Conservation (phyloP, 2,329 filamentous ascomycete species). For the Shiraia bambusicola region DNA sequence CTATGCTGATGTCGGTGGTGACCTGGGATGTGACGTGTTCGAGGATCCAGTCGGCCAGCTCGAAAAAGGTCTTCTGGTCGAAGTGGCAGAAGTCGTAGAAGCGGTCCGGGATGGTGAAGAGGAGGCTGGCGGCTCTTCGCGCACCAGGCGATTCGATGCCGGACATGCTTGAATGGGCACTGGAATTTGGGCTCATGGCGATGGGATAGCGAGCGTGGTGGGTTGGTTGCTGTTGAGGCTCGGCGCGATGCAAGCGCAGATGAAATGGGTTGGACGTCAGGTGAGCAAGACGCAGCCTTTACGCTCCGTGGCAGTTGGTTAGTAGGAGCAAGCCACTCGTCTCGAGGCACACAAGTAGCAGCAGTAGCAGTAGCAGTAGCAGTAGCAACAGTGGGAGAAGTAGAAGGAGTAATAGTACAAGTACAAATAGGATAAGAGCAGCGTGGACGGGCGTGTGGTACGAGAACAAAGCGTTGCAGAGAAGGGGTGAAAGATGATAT, state of each 20-base stretch:
- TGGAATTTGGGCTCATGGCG: constrained; percentile 3
- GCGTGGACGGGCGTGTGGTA: too few relatives aligned
- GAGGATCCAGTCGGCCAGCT: constrained; percentile 42
- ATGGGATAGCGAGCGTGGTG: constrained; percentile 2
- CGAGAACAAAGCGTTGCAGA: neutral
- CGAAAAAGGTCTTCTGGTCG: constrained; percentile 42
- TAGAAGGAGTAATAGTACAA: too few relatives aligned
- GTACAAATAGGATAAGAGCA: too few relatives aligned
- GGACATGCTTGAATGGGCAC: constrained; percentile 14
- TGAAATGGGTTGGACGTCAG: neutral
- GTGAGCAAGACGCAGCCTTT: constrained; percentile 1
- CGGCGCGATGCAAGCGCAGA: constrained; percentile 5
- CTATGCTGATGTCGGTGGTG: constrained; percentile 36
- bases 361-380: too few relatives aligned
- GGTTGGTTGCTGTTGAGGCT: neutral
- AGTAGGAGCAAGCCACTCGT: neutral
- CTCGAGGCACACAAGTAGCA: neutral
- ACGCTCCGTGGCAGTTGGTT: constrained; percentile 1
- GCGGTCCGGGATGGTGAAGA: constrained; percentile 40
- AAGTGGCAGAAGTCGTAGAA: constrained; percentile 43
- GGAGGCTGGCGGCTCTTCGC: constrained; percentile 31
- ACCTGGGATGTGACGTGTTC: constrained; percentile 35
- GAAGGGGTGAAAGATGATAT: neutral
- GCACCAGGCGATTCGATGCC: constrained; percentile 28
- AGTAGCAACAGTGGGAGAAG: too few relatives aligned